A percentile compares a stretch with the other conserved stretches of the same genome.
Evolutionary conservation across 106 monocot genomes (phyloP).

Genomic region (Apostasia ramifera): DNA sequence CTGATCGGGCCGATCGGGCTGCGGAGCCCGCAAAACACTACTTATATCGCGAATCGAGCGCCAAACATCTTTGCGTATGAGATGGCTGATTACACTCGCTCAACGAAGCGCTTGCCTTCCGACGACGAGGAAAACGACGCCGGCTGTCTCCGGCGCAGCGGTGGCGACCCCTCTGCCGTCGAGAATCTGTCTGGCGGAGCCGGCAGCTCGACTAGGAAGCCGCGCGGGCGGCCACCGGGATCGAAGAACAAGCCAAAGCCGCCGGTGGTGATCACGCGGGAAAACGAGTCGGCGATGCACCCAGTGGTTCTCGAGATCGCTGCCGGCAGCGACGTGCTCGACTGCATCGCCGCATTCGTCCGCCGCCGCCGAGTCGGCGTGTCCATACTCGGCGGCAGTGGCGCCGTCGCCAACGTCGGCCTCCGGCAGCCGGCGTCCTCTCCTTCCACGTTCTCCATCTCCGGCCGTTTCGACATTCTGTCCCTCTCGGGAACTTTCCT

Average conservation of each 20-base stretch:
- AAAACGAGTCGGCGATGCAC: slow-evolving; percentile 7
- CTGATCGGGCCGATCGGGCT: neutral
- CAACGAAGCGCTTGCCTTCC: neutral
- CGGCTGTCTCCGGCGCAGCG: too few relatives aligned
- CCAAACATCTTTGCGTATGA: too few relatives aligned
- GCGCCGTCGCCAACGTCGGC: neutral
- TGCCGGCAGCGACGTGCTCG: slow-evolving; percentile 13
- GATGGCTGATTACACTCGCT: neutral
- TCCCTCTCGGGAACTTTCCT: slow-evolving; percentile 33
- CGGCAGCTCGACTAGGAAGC: neutral
- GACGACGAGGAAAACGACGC: neutral
- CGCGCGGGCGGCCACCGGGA: slow-evolving; percentile 15
- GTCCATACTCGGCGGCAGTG: slow-evolving; percentile 4
- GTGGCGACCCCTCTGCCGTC: too few relatives aligned
- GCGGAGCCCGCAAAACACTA: too few relatives aligned
- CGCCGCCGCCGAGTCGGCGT: slow-evolving; percentile 1
- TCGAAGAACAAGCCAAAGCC: slow-evolving; percentile 25
- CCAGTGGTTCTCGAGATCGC: slow-evolving; percentile 13
- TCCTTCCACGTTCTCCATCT: slow-evolving; percentile 18
- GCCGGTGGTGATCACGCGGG: slow-evolving; percentile 9
- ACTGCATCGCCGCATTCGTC: slow-evolving; percentile 8
- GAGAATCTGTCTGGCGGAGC: neutral
- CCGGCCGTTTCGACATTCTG: slow-evolving; percentile 44
- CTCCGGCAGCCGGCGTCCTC: slow-evolving; percentile 27
- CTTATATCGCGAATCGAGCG: neutral